Evolutionary conservation across 2,329 filamentous ascomycete genomes (phyloP).

Genomic region (Epichloe gansuensis): DNA sequence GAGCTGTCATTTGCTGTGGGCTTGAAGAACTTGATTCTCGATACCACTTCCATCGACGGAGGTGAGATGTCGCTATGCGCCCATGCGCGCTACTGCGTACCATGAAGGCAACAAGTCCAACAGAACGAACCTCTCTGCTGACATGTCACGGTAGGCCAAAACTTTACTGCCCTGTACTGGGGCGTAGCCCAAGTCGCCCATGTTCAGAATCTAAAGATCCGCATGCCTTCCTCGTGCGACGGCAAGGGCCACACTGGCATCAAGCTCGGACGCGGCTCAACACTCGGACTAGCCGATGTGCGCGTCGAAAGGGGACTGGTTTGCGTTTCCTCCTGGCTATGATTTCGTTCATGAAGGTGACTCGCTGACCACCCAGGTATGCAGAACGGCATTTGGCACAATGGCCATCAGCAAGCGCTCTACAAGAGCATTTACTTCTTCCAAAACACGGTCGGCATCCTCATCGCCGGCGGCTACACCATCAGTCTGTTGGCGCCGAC

Average conservation of each 20-base stretch:
- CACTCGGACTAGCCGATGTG: conserved; percentile 27
- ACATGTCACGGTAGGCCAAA: conserved; percentile 9
- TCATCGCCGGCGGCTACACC: conserved; percentile 21
- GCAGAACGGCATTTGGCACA: conserved; percentile 29
- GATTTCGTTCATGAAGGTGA: background rate
- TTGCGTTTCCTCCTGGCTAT: background rate
- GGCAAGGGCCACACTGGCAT: conserved; percentile 29
- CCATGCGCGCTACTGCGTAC: background rate
- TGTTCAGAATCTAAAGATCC: conserved; percentile 30
- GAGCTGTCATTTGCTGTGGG: conserved; percentile 30
- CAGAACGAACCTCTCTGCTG: background rate
- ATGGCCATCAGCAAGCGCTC: conserved; percentile 30
- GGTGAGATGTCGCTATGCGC: conserved; percentile 7
- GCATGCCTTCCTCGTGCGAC: conserved; percentile 23
- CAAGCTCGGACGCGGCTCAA: conserved; percentile 26
- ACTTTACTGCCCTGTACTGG: conserved; percentile 30
- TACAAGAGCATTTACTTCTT: conserved; percentile 32
- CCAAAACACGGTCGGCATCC: conserved; percentile 25
- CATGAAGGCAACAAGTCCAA: background rate
- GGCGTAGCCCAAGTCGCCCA: conserved; percentile 30
- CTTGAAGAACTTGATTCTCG: conserved; percentile 30
- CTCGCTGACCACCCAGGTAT: background rate
- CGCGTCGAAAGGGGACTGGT: conserved; percentile 24
- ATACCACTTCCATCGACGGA: conserved; percentile 25
- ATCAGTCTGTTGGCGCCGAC: conserved; percentile 27